Evolutionary conservation across 352 stramenopile genomes (phyloP).

Genomic region (Phytophthora foliorum): DNA sequence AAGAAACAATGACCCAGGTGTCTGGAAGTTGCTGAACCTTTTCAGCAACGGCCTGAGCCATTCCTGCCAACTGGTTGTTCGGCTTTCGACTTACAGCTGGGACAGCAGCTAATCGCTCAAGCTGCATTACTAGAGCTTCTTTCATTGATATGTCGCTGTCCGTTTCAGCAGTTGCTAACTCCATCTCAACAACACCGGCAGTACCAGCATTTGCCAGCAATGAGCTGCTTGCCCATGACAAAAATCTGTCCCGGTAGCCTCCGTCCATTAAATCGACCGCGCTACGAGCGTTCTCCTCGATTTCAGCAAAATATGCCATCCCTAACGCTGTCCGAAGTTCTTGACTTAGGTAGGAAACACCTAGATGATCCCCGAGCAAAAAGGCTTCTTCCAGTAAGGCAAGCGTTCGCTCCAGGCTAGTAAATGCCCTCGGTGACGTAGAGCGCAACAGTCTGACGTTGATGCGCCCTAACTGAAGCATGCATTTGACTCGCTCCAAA

Average conservation of each 20-base stretch:
- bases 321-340: constrained; percentile 55
- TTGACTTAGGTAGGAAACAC: constrained; percentile 57
- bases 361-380: constrained; percentile 48
- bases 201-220: constrained; percentile 50
- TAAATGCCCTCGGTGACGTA: constrained; percentile 45
- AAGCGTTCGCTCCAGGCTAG: constrained; percentile 39
- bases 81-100: constrained; percentile 8
- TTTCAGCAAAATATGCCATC: constrained; percentile 54
- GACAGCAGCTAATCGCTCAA: constrained; percentile 26
- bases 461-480: constrained; percentile 52
- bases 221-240: constrained; percentile 48
- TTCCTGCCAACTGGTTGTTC: constrained; percentile 24
- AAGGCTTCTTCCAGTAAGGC: constrained; percentile 58
- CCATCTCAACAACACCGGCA: constrained; percentile 23
- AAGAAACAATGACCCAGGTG: constrained; percentile 54
- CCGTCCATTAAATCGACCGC: constrained; percentile 13
- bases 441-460: constrained; percentile 58
- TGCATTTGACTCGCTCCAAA: constrained; percentile 62
- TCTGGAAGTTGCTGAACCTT: constrained; percentile 46
- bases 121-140: constrained; percentile 30
- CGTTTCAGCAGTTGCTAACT: neutral
- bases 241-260: constrained; percentile 16
- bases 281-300: constrained; percentile 24
- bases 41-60: constrained; percentile 22
- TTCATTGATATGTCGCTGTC: constrained; percentile 16